Base-by-base conservation (phyloP, 352 stramenopile genomes). In the Pythium monospermum region DNA sequence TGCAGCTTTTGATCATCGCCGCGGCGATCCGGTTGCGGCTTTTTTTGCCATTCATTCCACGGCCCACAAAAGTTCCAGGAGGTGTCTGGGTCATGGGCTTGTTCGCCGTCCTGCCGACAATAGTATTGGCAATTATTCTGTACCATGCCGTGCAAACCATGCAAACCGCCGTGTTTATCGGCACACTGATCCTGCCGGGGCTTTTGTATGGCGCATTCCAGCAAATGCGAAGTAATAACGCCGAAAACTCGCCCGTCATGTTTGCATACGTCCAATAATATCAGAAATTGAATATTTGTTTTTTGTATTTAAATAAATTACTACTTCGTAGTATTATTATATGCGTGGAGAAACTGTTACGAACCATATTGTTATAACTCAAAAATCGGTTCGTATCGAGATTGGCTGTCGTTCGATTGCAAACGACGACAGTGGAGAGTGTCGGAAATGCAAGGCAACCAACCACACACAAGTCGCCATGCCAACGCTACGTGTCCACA, bases 1-100 rank as follows among this genome's bases (percentile, higher is more conserved):
- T 83, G 13, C 66, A 97, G 36, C 35, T 98, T 4, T 58, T 98
- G 27, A 91, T 98, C 50, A 96, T 97, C 56, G 69, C 64, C 12
- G 80, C 94, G 0, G 86, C 94, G 66, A 71, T 98, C 42, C 83
- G 91, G 26, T 68, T 98, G 7, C 82, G 94, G 4, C 51, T 81
- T 6, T 76, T 68, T 38, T 50, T 83, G 42, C 76, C 76, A 8
- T 83, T 87, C 61, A 79, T 94, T 53, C 55, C 71, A 26, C 75
- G 85, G 2, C 82, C 83, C 0, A 84, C 64, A 25, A 73, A 72
- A 45, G 65, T 84, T 0, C 72, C 75, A 18, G 72, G 75, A 5
- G 73, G 71, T 28, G 52, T 64, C 8, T 55, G 46, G 18, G 40
- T 68, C 36, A 53, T 86, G 4, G 56, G 49, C 15, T 19, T 54